Base-by-base conservation (phyloP, 2,329 filamentous ascomycete species). In the Botrytis medusae region DNA sequence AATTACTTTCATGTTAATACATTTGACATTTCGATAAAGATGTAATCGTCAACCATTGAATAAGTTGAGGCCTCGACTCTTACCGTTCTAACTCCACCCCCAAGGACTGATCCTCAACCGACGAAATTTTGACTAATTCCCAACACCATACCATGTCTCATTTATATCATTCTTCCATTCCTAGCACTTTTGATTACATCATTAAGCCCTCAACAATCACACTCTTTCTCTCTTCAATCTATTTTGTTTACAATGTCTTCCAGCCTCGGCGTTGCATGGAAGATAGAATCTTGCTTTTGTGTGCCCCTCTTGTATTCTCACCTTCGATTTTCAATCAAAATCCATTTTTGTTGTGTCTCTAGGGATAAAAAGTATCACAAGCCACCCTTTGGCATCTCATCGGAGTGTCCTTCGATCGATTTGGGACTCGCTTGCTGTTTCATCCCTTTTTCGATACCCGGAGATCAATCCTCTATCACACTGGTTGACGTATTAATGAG, bases 91-190 rank as follows among this genome's bases (percentile, higher is more conserved):
- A 18, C 51, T n/a, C 7, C n/a, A 57, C 4, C 0, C 1, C 51
- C 25, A 12, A 54, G 25, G 48, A 3, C 25, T n/a, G 25, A 54
- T 7, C 25, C 48, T 54, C 12, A 54, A 16, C 5, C 48, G 4
- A 5, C 25, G 5, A 16, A n/a, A 14, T n/a, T 51, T 1, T 16
- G 48, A 54, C 25, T 7, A n/a, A n/a, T 16, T 54, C 12, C 12
- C 25, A 54, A n/a, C 25, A n/a, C 7, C 48, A 54, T 54, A 14
- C 7, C 48, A 54, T 54, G 10, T 25, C 25, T n/a, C 2, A 8
- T n/a, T 3, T 16, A 5, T n/a, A 4, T 16, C n/a, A 0, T 16
- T n/a, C 5, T 7, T n/a, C 7, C 0, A n/a, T 2, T n/a, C 48
- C 48, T 2, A 54, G 5, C 48, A 1, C 5, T n/a, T 51, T 54